phyloP scores from a whole-genome alignment of 2,329 filamentous ascomycete genomes.

The Venturia oleaginea region DNA sequence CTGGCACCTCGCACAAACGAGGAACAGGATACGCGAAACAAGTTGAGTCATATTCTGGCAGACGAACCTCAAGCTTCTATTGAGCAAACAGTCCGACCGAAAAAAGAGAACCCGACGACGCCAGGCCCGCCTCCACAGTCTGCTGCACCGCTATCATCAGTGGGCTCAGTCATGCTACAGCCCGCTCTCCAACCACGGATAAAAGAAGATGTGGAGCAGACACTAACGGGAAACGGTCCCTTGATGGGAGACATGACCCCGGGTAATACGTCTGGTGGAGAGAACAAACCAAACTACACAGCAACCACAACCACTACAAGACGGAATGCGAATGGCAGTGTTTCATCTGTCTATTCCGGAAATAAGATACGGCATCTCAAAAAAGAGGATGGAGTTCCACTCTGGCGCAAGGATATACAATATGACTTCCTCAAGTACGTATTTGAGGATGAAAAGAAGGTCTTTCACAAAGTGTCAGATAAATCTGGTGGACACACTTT shows the following conservation, averaged over 20 bases:
- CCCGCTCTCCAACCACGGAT: background rate
- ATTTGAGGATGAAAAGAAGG: conserved; percentile 64
- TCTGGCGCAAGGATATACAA: conserved; percentile 83
- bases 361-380: conserved; percentile 79
- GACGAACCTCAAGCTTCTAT: background rate
- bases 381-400: conserved; percentile 78
- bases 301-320: conserved; percentile 43
- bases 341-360: conserved; percentile 57
- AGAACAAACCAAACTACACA: conserved; percentile 27
- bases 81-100: conserved; percentile 5
- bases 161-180: background rate
- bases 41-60: conserved; percentile 11
- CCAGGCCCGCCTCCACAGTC: conserved; percentile 7
- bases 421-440: conserved; percentile 75
- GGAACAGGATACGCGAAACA: conserved; percentile 2
- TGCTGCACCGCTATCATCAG: background rate
- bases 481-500: conserved; percentile 66
- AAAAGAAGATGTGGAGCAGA: background rate
- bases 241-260: background rate
- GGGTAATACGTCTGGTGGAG: background rate
- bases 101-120: background rate
- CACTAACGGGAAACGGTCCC: background rate
- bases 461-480: conserved; percentile 91
- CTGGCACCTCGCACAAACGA: background rate
- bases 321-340: conserved; percentile 55